phyloP scores from a whole-genome alignment of 2,329 filamentous ascomycete species.

The Aureobasidium sp. region DNA sequence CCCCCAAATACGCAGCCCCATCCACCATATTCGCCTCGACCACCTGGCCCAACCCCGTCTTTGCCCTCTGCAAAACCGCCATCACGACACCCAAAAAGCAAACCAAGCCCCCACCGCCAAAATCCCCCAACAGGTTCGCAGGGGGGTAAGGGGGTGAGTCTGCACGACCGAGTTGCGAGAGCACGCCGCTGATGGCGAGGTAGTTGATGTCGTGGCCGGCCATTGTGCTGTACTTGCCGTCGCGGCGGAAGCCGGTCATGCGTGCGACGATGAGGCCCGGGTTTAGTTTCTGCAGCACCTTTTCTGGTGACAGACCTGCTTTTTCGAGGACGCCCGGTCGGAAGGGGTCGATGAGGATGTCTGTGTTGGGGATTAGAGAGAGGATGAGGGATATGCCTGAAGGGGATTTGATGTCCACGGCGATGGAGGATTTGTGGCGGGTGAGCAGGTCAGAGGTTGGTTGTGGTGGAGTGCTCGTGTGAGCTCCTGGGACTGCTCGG shows the following conservation, averaged over 20 bases:
- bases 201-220: slow-evolving; percentile 97
- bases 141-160: slow-evolving; percentile 69
- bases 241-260: slow-evolving; percentile 83
- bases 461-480: slow-evolving; percentile 28
- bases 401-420: slow-evolving; percentile 67
- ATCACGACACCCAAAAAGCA: slow-evolving; percentile 77
- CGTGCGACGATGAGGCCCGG: slow-evolving; percentile 72
- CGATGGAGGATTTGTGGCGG: slow-evolving; percentile 72
- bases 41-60: slow-evolving; percentile 68
- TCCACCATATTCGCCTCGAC: slow-evolving; percentile 98
- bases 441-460: slow-evolving; percentile 65
- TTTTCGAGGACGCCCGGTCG: slow-evolving; percentile 85
- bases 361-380: slow-evolving; percentile 54
- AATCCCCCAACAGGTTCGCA: slow-evolving; percentile 79
- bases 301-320: slow-evolving; percentile 65
- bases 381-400: slow-evolving; percentile 60
- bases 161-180: slow-evolving; percentile 66
- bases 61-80: slow-evolving; percentile 61
- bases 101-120: slow-evolving; percentile 78
- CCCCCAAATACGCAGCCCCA: slow-evolving; percentile 70
- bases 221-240: slow-evolving; percentile 80
- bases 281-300: slow-evolving; percentile 59
- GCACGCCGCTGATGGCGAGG: slow-evolving; percentile 75
- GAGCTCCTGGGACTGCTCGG: slow-evolving; percentile 41
- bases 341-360: slow-evolving; percentile 89